A percentile compares a stretch with the other conserved stretches of the same genome.
Evolutionary conservation across 2,329 filamentous ascomycete genomes (phyloP).

Genomic region (Dryadomyces quercivorus): DNA sequence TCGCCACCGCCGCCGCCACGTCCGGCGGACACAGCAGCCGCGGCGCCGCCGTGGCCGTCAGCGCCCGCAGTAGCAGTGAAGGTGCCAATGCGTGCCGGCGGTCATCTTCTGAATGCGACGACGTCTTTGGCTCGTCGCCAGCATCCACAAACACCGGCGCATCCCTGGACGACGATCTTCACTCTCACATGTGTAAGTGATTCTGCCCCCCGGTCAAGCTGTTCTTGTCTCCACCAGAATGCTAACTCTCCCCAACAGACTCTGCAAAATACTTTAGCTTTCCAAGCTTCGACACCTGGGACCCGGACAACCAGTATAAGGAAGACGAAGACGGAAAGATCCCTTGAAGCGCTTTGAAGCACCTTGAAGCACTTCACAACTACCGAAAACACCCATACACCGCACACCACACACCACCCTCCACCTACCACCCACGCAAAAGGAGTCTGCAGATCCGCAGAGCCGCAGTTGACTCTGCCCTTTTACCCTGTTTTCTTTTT

Average conservation of each 20-base stretch:
- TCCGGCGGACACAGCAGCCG: not conserved
- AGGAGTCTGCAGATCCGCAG: not conserved
- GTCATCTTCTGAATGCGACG: slow-evolving; percentile 2
- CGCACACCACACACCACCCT: not conserved
- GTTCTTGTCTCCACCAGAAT: too few species aligned
- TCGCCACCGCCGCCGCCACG: not conserved
- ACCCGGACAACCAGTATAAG: slow-evolving; percentile 31
- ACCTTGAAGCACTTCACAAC: not conserved
- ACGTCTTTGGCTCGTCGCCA: slow-evolving; percentile 11
- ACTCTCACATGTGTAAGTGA: slow-evolving; percentile 4
- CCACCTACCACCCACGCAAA: not conserved
- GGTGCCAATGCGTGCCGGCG: not conserved
- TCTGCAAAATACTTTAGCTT: slow-evolving; percentile 58
- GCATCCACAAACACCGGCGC: slow-evolving; percentile 15
- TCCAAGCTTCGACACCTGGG: slow-evolving; percentile 60
- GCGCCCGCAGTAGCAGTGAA: not conserved
- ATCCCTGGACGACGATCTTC: slow-evolving; percentile 18
- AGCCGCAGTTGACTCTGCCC: not conserved
- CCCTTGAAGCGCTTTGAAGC: not conserved
- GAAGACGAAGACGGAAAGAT: slow-evolving; percentile 19
- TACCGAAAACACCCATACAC: not conserved
- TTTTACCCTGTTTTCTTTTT: not conserved
- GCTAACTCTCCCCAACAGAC: slow-evolving; percentile 12
- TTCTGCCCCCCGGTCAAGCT: too few species aligned
- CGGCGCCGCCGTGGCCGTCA: not conserved